Percentiles rank a stretch among this genome's conserved stretches.
Conservation (phyloP, 805 yeast genomes). For the Schizosaccharomyces japonicus region DNA sequence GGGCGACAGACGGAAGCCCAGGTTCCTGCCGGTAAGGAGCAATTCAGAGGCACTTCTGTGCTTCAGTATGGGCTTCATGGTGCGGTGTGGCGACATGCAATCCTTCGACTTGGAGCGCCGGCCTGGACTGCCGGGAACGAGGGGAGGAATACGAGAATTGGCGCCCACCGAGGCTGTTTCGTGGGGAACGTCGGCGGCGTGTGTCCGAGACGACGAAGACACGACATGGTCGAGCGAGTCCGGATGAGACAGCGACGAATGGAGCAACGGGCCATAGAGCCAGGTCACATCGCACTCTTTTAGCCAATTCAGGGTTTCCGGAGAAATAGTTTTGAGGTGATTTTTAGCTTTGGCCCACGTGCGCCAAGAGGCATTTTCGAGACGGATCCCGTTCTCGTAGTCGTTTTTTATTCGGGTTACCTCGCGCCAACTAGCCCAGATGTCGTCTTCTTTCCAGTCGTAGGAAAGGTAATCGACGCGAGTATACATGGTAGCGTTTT, state of each 20-base stretch:
- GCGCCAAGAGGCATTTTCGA: slow-evolving; percentile 79
- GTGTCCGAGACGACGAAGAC: neutral
- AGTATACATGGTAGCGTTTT: slow-evolving; percentile 46
- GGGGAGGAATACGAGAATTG: neutral
- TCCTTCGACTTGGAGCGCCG: too few species aligned
- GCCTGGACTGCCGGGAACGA: too few species aligned
- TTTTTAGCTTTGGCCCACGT: slow-evolving; percentile 74
- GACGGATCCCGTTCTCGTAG: slow-evolving; percentile 49
- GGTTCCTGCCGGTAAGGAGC: slow-evolving; percentile 23
- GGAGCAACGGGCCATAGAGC: slow-evolving; percentile 72
- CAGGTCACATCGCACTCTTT: slow-evolving; percentile 94
- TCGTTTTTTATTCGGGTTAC: slow-evolving; percentile 61
- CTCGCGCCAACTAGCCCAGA: slow-evolving; percentile 88
- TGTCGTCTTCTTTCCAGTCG: slow-evolving; percentile 85
- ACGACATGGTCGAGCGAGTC: too few species aligned
- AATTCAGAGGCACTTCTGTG: slow-evolving; percentile 65
- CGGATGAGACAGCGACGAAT: neutral
- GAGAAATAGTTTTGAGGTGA: slow-evolving; percentile 51
- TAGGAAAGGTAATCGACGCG: slow-evolving; percentile 92
- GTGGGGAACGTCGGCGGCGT: neutral
- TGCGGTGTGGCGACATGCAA: too few species aligned
- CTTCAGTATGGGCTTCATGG: slow-evolving; percentile 56
- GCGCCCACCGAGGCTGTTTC: too few species aligned
- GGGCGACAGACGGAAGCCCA: too few species aligned
- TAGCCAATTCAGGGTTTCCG: slow-evolving; percentile 83